Evolutionary conservation across 805 yeast genomes (phyloP).

Genomic region (Blastobotrys peoriensis): DNA sequence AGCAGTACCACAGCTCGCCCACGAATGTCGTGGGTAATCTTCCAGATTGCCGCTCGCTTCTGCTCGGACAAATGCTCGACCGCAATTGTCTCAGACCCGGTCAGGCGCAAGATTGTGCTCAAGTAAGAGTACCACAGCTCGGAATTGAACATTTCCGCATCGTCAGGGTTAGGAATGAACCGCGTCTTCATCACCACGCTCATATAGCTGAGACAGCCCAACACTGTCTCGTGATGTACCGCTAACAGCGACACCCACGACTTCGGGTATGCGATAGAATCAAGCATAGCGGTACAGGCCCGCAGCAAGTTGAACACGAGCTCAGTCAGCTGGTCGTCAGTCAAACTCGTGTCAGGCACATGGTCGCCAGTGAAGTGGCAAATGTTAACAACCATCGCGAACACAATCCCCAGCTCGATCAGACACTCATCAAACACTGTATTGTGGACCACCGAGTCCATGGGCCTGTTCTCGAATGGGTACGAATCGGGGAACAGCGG

Average conservation of each 20-base stretch:
- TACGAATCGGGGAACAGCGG: slow-evolving; percentile 53
- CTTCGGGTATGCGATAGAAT: slow-evolving; percentile 31
- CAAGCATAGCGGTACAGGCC: slow-evolving; percentile 25
- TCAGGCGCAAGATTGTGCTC: slow-evolving; percentile 49
- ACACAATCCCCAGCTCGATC: slow-evolving; percentile 59
- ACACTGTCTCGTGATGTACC: slow-evolving; percentile 26
- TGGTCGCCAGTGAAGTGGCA: slow-evolving; percentile 21
- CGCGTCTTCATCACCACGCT: slow-evolving; percentile 44
- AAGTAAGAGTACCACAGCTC: slow-evolving; percentile 65
- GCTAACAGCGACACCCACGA: slow-evolving; percentile 63
- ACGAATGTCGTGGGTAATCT: slow-evolving; percentile 59
- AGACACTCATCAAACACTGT: slow-evolving; percentile 65
- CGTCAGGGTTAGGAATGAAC: slow-evolving; percentile 46
- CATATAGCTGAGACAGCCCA: slow-evolving; percentile 32
- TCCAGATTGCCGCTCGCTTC: slow-evolving; percentile 64
- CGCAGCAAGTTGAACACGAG: slow-evolving; percentile 24
- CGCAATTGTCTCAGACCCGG: slow-evolving; percentile 62
- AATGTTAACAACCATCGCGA: slow-evolving; percentile 29
- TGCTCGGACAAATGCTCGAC: slow-evolving; percentile 64
- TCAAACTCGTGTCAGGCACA: slow-evolving; percentile 19
- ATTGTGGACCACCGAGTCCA: slow-evolving; percentile 70
- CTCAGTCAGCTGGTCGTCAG: slow-evolving; percentile 23
- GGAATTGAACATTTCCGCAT: slow-evolving; percentile 50
- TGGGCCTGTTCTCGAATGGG: slow-evolving; percentile 59
- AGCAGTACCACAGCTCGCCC: slow-evolving; percentile 51